Evolutionary conservation across 208 protist genomes (phyloP), one percentile per base, ranked within the genome.

Genomic region (Borovskyia barvae): DNA sequence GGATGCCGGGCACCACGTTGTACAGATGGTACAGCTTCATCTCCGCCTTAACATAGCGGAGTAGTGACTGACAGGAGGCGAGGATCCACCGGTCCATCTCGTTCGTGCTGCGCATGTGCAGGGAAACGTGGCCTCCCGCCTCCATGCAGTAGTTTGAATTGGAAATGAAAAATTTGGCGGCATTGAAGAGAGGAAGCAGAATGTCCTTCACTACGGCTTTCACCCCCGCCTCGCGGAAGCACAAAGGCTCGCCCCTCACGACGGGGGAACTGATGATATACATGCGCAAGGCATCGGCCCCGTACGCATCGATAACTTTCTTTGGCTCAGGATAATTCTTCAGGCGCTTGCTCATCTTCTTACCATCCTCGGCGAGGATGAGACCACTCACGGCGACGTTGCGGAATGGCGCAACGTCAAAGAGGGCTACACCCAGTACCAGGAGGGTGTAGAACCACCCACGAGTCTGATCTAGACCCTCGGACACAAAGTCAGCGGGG

Each of bases 401-500:
- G 72, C 99, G 98, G 87, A 99, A 99, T 11, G 99, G 92, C 7
- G 97, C 81, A 57, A 89, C 75, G 60, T 99, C 95, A 74, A 99
- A 99, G 14, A 99, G 92, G 4, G 97, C 96, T 29, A 98, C 99
- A 15, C 93, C 94, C 9, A 99, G 80, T 3, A 99, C 98, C 28
- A 99, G 82, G 2, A 99, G 80, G 1, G 99, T 99, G 89, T 99
- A 99, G 86, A 99, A 99, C 98, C 98, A 99, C 9, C 98, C 98
- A 41, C 98, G 83, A 5, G 97, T 99, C 79, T 99, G 98, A 59
- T 99, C 98, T 14, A 99, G 68, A 46, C 98, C 98, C 80, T 99
- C 98, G 35, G 97, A 98, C 51, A 99, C 98, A 75, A 99, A 99
- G 85, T 99, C 97, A 29, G 97, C 98, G 17, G 98, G 99, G 87